Conservation (phyloP, 2,329 filamentous ascomycete genomes). For the Beauveria varroae region DNA sequence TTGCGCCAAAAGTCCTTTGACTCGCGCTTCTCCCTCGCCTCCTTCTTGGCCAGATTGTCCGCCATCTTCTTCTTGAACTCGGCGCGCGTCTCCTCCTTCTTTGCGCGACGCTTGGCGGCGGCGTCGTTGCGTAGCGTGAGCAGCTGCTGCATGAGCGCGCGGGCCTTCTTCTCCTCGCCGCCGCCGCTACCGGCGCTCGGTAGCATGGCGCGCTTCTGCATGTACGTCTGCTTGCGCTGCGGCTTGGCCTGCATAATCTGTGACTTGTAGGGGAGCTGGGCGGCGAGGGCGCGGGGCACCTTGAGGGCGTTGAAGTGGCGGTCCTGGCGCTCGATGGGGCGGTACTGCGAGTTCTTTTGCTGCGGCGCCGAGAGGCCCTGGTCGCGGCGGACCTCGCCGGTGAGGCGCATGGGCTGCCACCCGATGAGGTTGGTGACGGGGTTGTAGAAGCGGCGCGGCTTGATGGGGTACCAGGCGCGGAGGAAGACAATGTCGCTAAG, state of each 20-base stretch:
- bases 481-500: constrained; percentile 96
- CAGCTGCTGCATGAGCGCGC: constrained; percentile 87
- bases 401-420: constrained; percentile 91
- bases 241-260: constrained; percentile 79
- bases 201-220: constrained; percentile 93
- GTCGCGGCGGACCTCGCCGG: constrained; percentile 79
- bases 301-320: constrained; percentile 73
- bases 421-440: constrained; percentile 88
- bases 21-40: constrained; percentile 81
- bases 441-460: constrained; percentile 94
- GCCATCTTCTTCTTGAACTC: constrained; percentile 78
- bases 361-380: constrained; percentile 69
- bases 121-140: constrained; percentile 88
- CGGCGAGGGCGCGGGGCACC: constrained; percentile 72
- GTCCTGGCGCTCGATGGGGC: constrained; percentile 54
- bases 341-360: constrained; percentile 80
- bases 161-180: constrained; percentile 81
- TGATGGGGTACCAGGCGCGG: constrained; percentile 92
- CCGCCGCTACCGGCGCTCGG: constrained; percentile 52
- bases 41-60: constrained; percentile 77
- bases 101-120: constrained; percentile 69
- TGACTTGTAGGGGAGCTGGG: constrained; percentile 83
- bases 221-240: constrained; percentile 75
- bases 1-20: constrained; percentile 86
- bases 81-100: constrained; percentile 81